Evolutionary conservation across 2,329 filamentous ascomycete species (phyloP), one percentile per base, ranked within the genome.

Genomic region (Apiospora hydei): DNA sequence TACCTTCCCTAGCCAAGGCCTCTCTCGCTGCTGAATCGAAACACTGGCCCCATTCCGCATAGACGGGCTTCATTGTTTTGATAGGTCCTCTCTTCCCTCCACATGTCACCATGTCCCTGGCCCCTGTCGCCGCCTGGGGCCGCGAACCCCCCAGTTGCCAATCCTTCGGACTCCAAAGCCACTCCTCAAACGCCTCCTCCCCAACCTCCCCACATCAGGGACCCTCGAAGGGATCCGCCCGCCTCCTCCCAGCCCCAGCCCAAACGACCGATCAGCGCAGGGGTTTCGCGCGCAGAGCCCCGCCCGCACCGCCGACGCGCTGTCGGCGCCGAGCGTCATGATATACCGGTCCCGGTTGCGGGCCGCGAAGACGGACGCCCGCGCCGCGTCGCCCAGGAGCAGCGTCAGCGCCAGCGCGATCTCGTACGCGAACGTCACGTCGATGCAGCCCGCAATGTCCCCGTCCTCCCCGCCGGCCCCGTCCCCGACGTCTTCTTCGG

Each of bases 391-490:
- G 14, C 68, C 68, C 30, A 57, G 10, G 30, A 26, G 11, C 68
- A 69, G 46, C 46, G 68, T 26, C 7, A 69, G 30, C 30, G 68
- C 68, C 30, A 69, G 47, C 47, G 47, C 68, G 34, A 57, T 69
- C 68, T 69, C 68, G 47, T 69, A 69, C 68, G 46, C 38, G 34
- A 69, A 69, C 21, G 68, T 69, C 34, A 69, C n/a, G 47, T 57
- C 49, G 26, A 69, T 57, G 47, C 68, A 69, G 10, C 68, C 68
- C 21, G n/a, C 34, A 11, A 69, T 53, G 26, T 69, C 67, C 8
- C 47, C 67, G 26, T 69, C 67, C 26, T 41, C 44, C 18, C 44
- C 67, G 24, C 34, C 57, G 18, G 4, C 34, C 8, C 53, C 53
- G 26, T 41, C 44, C 43, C 44, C 67, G 30, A 41, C 57, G 30